phyloP scores from a whole-genome alignment of 2,329 filamentous ascomycete species.

The Camillea tinctor region DNA sequence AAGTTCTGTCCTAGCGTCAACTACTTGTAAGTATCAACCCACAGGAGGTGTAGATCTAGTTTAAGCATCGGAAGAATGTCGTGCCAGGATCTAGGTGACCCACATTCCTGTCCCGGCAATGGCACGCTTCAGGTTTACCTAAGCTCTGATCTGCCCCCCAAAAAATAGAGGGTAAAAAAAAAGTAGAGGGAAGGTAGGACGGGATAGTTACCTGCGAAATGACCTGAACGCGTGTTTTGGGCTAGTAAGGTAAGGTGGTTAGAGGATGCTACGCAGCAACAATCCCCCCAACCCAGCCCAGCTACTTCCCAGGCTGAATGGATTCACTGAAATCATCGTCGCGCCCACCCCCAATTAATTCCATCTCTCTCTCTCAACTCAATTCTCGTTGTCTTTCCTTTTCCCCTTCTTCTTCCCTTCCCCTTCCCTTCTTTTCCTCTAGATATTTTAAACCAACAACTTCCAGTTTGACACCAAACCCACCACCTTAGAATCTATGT shows the following conservation, averaged over 20 bases:
- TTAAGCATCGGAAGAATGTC: not conserved
- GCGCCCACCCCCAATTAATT: conserved; percentile 6
- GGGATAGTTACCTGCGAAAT: not conserved
- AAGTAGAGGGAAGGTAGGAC: not conserved
- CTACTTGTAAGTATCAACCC: not conserved
- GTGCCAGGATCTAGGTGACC: not conserved
- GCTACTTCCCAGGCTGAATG: conserved; percentile 1
- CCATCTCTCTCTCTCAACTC: not conserved
- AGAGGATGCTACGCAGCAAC: conserved; percentile 4
- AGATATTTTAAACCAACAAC: not conserved
- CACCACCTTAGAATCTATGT: not conserved
- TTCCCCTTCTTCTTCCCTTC: not conserved
- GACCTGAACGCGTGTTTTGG: not conserved
- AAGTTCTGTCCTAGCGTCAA: too few species aligned
- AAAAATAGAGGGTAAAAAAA: not conserved
- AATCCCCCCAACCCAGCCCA: not conserved
- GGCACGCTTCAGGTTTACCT: not conserved
- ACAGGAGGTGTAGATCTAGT: not conserved
- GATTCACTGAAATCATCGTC: conserved; percentile 5
- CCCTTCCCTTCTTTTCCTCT: not conserved
- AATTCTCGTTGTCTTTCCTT: not conserved
- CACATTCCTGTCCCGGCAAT: not conserved
- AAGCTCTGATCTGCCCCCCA: too few species aligned
- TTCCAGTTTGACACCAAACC: not conserved
- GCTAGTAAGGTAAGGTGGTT: too few species aligned